Conservation (phyloP, 2,329 filamentous ascomycete genomes). For the Talaromyces verruculosus region DNA sequence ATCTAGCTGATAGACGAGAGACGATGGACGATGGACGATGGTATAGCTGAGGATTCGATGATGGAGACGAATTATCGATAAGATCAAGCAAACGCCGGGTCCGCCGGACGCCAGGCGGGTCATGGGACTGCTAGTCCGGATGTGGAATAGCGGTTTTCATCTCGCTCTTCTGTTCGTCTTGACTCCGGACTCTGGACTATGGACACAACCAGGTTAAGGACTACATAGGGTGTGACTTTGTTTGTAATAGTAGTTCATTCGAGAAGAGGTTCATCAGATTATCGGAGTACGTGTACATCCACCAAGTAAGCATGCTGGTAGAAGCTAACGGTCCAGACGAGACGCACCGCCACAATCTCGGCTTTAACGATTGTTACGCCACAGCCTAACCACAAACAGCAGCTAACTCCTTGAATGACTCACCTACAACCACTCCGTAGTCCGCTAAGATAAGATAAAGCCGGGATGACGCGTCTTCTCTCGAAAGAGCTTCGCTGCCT, state of each 20-base stretch:
- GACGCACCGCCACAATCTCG: neutral
- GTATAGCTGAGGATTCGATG: neutral
- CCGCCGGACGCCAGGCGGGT: neutral
- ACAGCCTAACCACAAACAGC: neutral
- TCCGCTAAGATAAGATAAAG: neutral
- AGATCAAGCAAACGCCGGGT: neutral
- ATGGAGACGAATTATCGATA: constrained; percentile 8
- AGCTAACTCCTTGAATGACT: neutral
- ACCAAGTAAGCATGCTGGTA: neutral
- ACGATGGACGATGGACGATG: neutral
- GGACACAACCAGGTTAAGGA: too few species aligned
- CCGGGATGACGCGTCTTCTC: constrained; percentile 2
- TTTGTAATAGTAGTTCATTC: neutral
- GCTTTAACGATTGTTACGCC: neutral
- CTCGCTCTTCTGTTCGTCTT: neutral
- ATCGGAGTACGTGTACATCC: neutral
- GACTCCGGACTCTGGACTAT: too few species aligned
- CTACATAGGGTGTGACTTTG: too few species aligned
- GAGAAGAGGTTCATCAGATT: neutral
- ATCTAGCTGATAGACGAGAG: neutral
- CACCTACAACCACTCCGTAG: too few species aligned
- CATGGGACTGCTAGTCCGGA: constrained; percentile 2
- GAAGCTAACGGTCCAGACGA: neutral
- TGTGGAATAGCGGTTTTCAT: constrained; percentile 5
- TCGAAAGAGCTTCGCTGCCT: too few species aligned